Evolutionary conservation across 1,139 yeast species (phyloP).

Genomic region (Nakaseomyces kungkrabaensis): DNA sequence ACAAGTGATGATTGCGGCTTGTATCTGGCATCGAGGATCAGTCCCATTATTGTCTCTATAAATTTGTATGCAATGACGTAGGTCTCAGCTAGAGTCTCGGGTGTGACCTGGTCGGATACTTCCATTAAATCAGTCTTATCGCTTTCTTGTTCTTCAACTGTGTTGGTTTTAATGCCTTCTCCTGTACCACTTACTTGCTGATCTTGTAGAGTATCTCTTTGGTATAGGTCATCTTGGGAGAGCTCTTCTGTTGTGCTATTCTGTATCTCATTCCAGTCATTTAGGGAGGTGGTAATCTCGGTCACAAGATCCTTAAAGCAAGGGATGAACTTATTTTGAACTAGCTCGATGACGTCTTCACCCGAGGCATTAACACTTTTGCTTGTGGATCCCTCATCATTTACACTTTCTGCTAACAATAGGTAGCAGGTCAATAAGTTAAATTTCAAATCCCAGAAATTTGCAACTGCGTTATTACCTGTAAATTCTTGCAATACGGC

Average conservation of each 20-base stretch:
- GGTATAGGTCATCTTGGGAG: neutral
- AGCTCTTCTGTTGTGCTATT: neutral
- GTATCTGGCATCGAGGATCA: conserved; percentile 11
- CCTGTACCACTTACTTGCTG: neutral
- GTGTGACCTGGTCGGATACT: conserved; percentile 22
- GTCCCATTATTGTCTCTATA: conserved; percentile 15
- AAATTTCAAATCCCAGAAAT: conserved; percentile 27
- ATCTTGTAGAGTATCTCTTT: conserved; percentile 6
- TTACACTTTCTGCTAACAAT: neutral
- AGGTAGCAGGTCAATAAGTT: conserved; percentile 25
- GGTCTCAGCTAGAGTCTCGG: conserved; percentile 18
- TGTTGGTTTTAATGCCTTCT: neutral
- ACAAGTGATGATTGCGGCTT: conserved; percentile 4
- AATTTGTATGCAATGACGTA: conserved; percentile 17
- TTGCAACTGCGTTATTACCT: conserved; percentile 7
- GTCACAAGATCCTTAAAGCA: neutral
- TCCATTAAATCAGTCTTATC: conserved; percentile 15
- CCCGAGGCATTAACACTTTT: neutral
- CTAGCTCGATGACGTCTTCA: neutral
- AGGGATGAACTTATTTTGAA: neutral
- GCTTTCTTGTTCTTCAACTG: neutral
- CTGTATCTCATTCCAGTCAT: neutral
- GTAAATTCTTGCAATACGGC: conserved; percentile 8
- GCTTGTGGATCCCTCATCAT: neutral
- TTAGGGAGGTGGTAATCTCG: neutral